Base-by-base conservation (phyloP, 306 rosid genomes). In the Betula pendula region DNA sequence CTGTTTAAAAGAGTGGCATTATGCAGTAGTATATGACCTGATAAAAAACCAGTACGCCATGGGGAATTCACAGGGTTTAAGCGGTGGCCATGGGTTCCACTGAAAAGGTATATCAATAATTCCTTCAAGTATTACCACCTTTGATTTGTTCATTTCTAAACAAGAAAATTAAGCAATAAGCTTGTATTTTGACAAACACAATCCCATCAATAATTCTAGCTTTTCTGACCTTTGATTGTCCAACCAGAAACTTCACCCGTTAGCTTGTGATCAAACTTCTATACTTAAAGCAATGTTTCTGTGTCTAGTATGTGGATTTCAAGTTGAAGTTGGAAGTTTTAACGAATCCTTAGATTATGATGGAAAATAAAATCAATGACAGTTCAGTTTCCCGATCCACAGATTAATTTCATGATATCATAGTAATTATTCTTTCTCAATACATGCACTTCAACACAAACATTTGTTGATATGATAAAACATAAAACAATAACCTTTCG, bases 401-500 rank as follows among this genome's bases (percentile, higher is more conserved):
- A 65, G 14, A 38, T 27, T 27, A 62, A 16, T 15, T 31, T 62
- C 65, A 62, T 62, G 68, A 6, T 17, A 2, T 16, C 68, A 31
- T 62, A 6, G 13, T 8, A 31, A 62, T 6, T 25, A 33, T 31
- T 29, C 35, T 14, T 60, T 14, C 20, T 15, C n/a, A 38, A 66
- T 35, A 12, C 14, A 22, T 24, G 33, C 20, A 66, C 6, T 35
- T 66, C 17, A 9, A 22, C 16, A 3, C 31, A 42, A 3, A 22
- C 42, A 59, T 69, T 53, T 16, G 59, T 66, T 77, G 73, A 24
- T 48, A 78, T 53, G 47, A 73, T 49, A 60, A 73, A 73, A 33
- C 13, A 24, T 11, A 70, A 60, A 77, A 75, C 8, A 58, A 80
- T 70, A 88, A 95, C 97, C 97, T 86, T 95, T 31, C 97, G 88